Percentiles rank a stretch among this genome's conserved stretches.
Evolutionary conservation across 208 protist genomes (phyloP).

Genomic region (Leishmania tarentolae): DNA sequence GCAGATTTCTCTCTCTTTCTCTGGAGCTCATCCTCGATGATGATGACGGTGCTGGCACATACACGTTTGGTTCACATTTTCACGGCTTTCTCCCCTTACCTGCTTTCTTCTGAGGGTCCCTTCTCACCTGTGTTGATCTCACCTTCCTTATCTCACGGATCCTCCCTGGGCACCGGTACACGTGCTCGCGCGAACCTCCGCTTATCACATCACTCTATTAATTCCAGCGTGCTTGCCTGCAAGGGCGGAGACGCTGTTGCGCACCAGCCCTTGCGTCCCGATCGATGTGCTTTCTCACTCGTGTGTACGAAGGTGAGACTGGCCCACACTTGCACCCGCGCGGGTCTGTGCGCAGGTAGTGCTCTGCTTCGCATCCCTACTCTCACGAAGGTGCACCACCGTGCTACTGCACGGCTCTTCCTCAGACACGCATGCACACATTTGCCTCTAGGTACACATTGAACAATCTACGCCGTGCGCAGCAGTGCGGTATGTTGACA

Average conservation of each 20-base stretch:
- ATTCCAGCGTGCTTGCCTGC: background rate
- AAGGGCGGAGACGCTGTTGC: background rate
- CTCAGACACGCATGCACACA: background rate
- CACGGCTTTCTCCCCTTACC: background rate
- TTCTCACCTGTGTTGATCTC: background rate
- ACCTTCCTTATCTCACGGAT: background rate
- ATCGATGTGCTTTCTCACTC: background rate
- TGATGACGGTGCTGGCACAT: background rate
- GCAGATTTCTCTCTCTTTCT: background rate
- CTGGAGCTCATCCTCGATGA: constrained; percentile 1
- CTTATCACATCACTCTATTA: background rate
- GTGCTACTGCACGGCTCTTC: no score
- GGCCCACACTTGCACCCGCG: background rate
- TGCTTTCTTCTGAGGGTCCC: background rate
- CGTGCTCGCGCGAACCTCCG: background rate
- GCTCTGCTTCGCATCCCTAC: background rate
- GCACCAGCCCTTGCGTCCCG: background rate
- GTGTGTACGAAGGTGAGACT: background rate
- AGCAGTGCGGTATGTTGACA: background rate
- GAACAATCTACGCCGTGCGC: background rate
- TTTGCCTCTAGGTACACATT: background rate
- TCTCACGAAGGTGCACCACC: background rate
- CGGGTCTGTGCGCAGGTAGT: background rate
- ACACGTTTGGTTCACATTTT: background rate
- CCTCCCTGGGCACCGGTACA: background rate